Conservation (phyloP, 176 grass and related monocot genomes). For the Oryza punctata region DNA sequence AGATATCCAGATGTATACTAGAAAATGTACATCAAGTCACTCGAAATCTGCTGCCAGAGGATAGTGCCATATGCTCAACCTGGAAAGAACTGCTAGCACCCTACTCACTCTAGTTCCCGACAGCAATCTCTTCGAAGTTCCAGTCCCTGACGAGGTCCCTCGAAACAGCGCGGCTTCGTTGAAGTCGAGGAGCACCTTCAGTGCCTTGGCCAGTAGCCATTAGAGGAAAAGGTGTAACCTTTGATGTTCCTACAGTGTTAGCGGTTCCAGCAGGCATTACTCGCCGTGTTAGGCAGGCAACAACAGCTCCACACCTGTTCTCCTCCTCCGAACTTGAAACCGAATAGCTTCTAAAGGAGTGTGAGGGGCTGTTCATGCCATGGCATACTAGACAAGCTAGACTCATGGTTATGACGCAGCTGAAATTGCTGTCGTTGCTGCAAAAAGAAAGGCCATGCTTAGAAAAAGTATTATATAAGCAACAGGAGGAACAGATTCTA, state of each 20-base stretch:
- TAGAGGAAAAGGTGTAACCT: slow-evolving; percentile 71
- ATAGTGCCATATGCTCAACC: slow-evolving; percentile 25
- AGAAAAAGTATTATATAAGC: not conserved
- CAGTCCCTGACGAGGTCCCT: slow-evolving; percentile 89
- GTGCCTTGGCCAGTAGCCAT: slow-evolving; percentile 48
- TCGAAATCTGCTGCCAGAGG: slow-evolving; percentile 17
- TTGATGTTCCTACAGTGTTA: slow-evolving; percentile 54
- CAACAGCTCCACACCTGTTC: slow-evolving; percentile 54
- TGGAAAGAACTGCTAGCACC: slow-evolving; percentile 2
- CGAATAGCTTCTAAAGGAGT: slow-evolving; percentile 88
- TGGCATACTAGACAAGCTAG: slow-evolving; percentile 79
- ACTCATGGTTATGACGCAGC: slow-evolving; percentile 52
- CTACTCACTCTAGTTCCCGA: slow-evolving; percentile 58
- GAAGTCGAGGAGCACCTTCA: slow-evolving; percentile 61
- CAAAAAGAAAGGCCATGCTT: slow-evolving; percentile 6
- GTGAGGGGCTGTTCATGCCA: slow-evolving; percentile 76
- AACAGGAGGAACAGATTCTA: slow-evolving; percentile 1
- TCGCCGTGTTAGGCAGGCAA: slow-evolving; percentile 65
- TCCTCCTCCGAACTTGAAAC: slow-evolving; percentile 81
- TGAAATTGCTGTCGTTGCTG: slow-evolving; percentile 26
- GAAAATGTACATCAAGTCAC: slow-evolving; percentile 49
- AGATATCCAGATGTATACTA: slow-evolving; percentile 35
- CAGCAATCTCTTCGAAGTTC: slow-evolving; percentile 82
- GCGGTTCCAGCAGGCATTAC: slow-evolving; percentile 36
- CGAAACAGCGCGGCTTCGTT: slow-evolving; percentile 76